Percentiles rank a stretch among this genome's conserved stretches.
phyloP scores from a whole-genome alignment of 2,329 filamentous ascomycete species.

The Aspergillus jensenii region DNA sequence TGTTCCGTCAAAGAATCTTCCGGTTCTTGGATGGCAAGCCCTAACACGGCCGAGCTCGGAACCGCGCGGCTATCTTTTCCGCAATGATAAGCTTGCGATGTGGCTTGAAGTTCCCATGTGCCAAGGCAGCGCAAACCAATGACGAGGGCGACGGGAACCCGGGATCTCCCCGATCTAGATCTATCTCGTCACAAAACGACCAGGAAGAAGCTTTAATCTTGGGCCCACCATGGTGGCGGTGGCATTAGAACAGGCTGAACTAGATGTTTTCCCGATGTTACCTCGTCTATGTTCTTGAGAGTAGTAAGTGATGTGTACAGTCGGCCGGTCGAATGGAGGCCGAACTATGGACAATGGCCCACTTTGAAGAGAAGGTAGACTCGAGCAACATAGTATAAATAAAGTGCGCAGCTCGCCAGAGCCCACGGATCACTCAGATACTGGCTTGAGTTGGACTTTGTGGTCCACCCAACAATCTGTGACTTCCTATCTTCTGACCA shows the following conservation, averaged over 20 bases:
- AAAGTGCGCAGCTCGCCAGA: slow-evolving; percentile 6
- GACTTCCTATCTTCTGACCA: slow-evolving; percentile 15
- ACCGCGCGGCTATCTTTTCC: neutral
- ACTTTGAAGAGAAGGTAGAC: neutral
- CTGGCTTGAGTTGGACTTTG: neutral
- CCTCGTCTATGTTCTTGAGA: neutral
- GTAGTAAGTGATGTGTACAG: neutral
- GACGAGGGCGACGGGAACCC: neutral
- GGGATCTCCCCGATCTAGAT: slow-evolving; percentile 5
- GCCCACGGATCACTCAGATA: neutral
- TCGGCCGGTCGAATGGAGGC: neutral
- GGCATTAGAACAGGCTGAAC: neutral
- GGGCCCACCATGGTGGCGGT: slow-evolving; percentile 7
- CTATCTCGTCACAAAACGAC: neutral
- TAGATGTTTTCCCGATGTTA: neutral
- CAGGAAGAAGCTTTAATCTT: neutral
- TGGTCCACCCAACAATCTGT: neutral
- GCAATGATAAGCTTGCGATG: neutral
- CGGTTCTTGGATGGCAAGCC: neutral
- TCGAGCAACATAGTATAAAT: slow-evolving; percentile 3
- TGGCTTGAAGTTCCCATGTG: neutral
- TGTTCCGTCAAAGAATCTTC: too few species aligned
- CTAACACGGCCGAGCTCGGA: neutral
- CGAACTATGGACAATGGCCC: neutral
- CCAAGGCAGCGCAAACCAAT: neutral